Conservation (phyloP, 2,329 filamentous ascomycete genomes). For the Ascochyta viciae-villosae region DNA sequence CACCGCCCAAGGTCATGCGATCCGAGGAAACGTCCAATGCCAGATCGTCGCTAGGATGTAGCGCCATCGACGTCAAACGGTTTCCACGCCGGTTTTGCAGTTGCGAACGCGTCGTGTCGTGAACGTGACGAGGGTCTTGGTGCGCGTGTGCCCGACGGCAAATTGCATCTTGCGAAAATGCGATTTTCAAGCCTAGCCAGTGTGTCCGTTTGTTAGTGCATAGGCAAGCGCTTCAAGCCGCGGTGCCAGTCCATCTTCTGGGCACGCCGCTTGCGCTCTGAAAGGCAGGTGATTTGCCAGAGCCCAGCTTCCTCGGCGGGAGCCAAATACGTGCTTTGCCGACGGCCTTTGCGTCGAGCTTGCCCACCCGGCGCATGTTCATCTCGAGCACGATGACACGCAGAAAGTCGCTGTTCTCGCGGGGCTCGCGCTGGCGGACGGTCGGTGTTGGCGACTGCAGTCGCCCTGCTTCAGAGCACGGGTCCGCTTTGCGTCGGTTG, state of each 20-base stretch:
- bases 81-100: conserved; percentile 9
- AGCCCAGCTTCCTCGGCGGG: conserved; percentile 59
- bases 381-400: conserved; percentile 71
- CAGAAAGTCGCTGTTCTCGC: conserved; percentile 70
- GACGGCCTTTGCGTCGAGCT: conserved; percentile 62
- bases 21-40: conserved; percentile 24
- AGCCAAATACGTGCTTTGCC: conserved; percentile 67
- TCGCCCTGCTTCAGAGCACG: conserved; percentile 53
- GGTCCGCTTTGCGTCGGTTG: conserved; percentile 43
- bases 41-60: conserved; percentile 22
- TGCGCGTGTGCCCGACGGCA: conserved; percentile 29
- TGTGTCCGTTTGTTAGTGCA: conserved; percentile 15
- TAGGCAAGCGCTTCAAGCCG: conserved; percentile 25
- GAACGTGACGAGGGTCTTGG: conserved; percentile 18
- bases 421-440: conserved; percentile 65
- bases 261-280: conserved; percentile 41
- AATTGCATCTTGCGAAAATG: neutral
- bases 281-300: conserved; percentile 35
- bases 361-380: conserved; percentile 71
- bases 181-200: conserved; percentile 9
- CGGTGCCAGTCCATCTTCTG: conserved; percentile 44
- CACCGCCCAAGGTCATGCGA: conserved; percentile 23
- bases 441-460: conserved; percentile 51
- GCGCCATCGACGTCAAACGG: conserved; percentile 20
- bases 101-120: neutral